Percentiles rank a stretch among this genome's conserved stretches.
phyloP scores from a whole-genome alignment of 202 grass and related monocot species.

The Panicum virgatum region DNA sequence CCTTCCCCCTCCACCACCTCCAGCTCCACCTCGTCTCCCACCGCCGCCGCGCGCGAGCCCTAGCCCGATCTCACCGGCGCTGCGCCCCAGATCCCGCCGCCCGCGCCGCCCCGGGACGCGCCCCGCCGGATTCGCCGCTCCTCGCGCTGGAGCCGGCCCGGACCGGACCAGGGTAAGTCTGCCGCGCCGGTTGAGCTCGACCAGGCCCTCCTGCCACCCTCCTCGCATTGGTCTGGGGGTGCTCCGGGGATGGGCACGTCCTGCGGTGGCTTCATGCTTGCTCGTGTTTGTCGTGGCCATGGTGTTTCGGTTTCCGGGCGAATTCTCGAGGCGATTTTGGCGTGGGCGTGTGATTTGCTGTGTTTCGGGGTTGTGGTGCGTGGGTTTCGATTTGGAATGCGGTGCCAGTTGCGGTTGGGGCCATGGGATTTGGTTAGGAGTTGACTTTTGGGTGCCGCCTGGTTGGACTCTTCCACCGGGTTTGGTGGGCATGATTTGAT shows the following conservation, averaged over 20 bases:
- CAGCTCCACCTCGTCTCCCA: constrained; percentile 32
- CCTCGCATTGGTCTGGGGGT: constrained; percentile 16
- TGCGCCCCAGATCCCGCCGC: constrained; percentile 27
- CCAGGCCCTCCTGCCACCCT: background rate
- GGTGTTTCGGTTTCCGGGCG: background rate
- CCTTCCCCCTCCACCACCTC: constrained; percentile 25
- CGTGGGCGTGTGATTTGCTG: constrained; percentile 18
- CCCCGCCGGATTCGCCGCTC: background rate
- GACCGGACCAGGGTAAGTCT: constrained; percentile 20
- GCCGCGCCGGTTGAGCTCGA: constrained; percentile 9
- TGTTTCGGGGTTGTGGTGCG: background rate
- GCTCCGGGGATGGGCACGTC: background rate
- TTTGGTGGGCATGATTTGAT: constrained; percentile 21
- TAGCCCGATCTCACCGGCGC: constrained; percentile 39
- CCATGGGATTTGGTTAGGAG: constrained; percentile 14
- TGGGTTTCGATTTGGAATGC: constrained; percentile 31
- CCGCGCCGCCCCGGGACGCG: background rate
- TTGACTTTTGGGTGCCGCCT: constrained; percentile 39
- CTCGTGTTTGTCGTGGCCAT: constrained; percentile 1
- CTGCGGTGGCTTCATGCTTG: constrained; percentile 6
- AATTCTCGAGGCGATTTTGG: constrained; percentile 26
- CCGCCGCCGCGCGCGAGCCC: constrained; percentile 39
- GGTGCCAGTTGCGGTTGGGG: background rate
- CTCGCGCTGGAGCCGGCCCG: background rate
- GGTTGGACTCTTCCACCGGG: constrained; percentile 19